Base-by-base conservation (phyloP, 2,329 filamentous ascomycete species). In the Pseudovirgaria hyperparasitica region DNA sequence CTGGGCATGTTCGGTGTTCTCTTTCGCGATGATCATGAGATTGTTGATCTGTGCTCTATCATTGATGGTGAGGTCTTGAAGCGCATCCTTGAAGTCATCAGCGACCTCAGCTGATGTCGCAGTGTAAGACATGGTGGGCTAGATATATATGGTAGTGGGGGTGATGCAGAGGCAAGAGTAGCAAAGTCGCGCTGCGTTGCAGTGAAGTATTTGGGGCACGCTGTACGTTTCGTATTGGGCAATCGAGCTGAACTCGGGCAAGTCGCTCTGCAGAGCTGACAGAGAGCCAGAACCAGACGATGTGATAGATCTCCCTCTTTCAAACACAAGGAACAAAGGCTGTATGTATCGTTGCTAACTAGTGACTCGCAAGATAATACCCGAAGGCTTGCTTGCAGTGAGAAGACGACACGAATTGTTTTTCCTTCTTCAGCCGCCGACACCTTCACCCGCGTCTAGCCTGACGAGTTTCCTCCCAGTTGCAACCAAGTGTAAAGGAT, bases 1-100 rank as follows among this genome's bases (percentile, higher is more conserved):
- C 54, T 92, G 73, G 19, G 90, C 90, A 63, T 94, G 81, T 57
- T 92, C 85, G 39, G 86, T 94, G 48, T 92, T 93, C 57, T 98
- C 90, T 55, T 92, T 84, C 33, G 90, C 90, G 58, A 98, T 96
- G 54, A 93, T 76, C 36, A 90, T 98, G 59, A 98, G 61, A 59
- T 92, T 96, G 66, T 81, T 87, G 55, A 98, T 98, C 59, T 96
- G 87, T 57, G 84, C 84, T 49, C 85, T 78, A 58, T 84, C 82
- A 60, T 94, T 94, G 51, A 76, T 71, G 39, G 80, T 82, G 46
- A 98, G 67, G 56, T 94, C 87, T 60, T 92, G 82, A 51, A 98
- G 65, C 29, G 86, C 90, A 49, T 84, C 81, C 53, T 80, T 82
- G 62, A 93, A 98, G 60, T 96, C 90, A 57, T 87, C 80, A 37